Conservation (phyloP, 2,329 filamentous ascomycete genomes). For the Madurella mycetomatis region DNA sequence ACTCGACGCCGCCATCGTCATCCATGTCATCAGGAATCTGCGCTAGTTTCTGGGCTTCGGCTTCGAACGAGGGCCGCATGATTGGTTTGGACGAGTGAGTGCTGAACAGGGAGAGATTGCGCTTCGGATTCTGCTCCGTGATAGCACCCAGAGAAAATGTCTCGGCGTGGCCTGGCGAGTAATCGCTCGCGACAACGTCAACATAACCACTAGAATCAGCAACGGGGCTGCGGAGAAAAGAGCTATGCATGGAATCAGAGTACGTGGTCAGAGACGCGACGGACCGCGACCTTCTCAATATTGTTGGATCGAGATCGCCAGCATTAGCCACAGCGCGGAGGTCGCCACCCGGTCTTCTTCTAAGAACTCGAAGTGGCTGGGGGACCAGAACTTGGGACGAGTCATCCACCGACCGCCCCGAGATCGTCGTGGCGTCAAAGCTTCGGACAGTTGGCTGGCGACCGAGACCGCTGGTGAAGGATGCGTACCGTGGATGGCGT, state of each 20-base stretch:
- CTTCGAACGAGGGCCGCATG: constrained; percentile 77
- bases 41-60: constrained; percentile 79
- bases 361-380: constrained; percentile 58
- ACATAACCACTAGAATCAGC: constrained; percentile 40
- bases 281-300: constrained; percentile 51
- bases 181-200: constrained; percentile 42
- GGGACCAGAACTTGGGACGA: constrained; percentile 41
- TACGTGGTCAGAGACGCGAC: constrained; percentile 57
- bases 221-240: constrained; percentile 44
- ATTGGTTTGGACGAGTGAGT: constrained; percentile 58
- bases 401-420: constrained; percentile 47
- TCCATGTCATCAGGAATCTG: constrained; percentile 77
- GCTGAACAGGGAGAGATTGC: constrained; percentile 52
- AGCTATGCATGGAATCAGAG: constrained; percentile 57
- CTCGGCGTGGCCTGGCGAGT: constrained; percentile 39
- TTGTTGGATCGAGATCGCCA: constrained; percentile 51
- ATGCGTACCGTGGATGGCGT: constrained; percentile 54
- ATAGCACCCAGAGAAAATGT: constrained; percentile 57
- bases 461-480: constrained; percentile 53
- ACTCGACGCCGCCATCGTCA: constrained; percentile 83
- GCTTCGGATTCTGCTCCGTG: constrained; percentile 46
- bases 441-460: constrained; percentile 51
- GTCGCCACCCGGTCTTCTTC: constrained; percentile 71
- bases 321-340: constrained; percentile 64
- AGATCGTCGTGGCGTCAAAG: constrained; percentile 57